Base-by-base conservation (phyloP, 768 basidiomycete species). In the Leucosporidium creatinivorum region DNA sequence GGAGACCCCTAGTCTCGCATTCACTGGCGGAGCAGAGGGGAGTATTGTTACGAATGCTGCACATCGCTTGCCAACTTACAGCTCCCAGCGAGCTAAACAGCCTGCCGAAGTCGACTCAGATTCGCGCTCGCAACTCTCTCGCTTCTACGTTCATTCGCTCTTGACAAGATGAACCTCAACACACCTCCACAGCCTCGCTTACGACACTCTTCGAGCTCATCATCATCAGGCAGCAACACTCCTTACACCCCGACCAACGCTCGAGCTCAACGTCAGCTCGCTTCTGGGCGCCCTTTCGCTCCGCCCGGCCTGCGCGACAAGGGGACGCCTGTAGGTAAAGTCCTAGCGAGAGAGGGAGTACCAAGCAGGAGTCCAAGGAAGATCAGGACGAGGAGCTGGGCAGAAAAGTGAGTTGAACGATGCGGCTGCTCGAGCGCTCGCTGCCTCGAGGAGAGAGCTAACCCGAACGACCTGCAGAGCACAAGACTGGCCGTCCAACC, bases 401-500 rank as follows among this genome's bases (percentile, higher is more conserved):
- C 47, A 18, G 59, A 60, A 18, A 48, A 49, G 59, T 60, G 48
- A 48, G 25, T 49, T 25, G 17, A 33, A 18, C 28, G 8, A n/a
- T 12, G 33, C 58, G n/a, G 9, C 33, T 44, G 23, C 31, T 47
- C 36, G n/a, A n/a, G n/a, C n/a, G 26, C 19, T 26, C 21, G 33
- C 10, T 10, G 4, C 8, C 21, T 3, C 31, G 44, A 39, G 17
- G 58, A 48, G 25, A 9, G 13, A n/a, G 26, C 47, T n/a, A 7
- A 12, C 23, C n/a, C 3, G 10, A 55, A 28, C 26, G 25, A 18
- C 26, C 1, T 12, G n/a, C 61, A 68, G 67, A n/a, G 65, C 58
- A 2, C 58, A 23, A 4, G 70, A 72, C 58, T 66, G 65, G 61
- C 48, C 67, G 0, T 61, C 65, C 5, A 68, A 72, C 56, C 28